Conservation (phyloP, 208 protist species). For the Leishmania mexicana region DNA sequence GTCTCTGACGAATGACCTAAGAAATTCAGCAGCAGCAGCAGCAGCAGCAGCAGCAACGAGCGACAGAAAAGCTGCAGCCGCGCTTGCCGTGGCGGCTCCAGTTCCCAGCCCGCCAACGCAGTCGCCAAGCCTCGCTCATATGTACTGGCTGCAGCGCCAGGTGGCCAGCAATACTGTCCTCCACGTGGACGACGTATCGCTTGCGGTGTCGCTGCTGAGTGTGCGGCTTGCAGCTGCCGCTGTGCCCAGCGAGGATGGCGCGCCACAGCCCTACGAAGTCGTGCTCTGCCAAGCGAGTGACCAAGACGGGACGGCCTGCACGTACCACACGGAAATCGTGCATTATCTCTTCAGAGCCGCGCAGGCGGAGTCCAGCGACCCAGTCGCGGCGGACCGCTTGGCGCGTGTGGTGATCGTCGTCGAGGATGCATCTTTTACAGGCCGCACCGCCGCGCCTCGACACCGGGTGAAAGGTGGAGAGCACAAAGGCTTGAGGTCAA, state of each 20-base stretch:
- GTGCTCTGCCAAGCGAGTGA: slow-evolving; percentile 21
- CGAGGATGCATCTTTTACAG: slow-evolving; percentile 16
- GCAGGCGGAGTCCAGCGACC: neutral
- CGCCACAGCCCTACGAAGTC: slow-evolving; percentile 1
- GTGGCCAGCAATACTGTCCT: slow-evolving; percentile 58
- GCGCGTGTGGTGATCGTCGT: slow-evolving; percentile 26
- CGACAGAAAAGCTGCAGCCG: neutral
- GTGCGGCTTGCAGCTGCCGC: slow-evolving; percentile 30
- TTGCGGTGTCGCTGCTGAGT: slow-evolving; percentile 36
- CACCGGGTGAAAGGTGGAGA: neutral
- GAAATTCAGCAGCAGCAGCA: neutral
- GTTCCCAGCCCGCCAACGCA: neutral
- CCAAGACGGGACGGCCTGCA: slow-evolving; percentile 1
- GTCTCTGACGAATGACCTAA: neutral
- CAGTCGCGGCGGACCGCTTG: slow-evolving; percentile 2
- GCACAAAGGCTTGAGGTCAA: neutral
- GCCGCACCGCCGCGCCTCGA: neutral
- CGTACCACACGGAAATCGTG: slow-evolving; percentile 38
- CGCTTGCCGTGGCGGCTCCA: neutral
- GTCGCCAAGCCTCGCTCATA: slow-evolving; percentile 55
- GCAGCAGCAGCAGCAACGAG: no score
- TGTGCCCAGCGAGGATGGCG: neutral
- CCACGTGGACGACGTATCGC: slow-evolving; percentile 55
- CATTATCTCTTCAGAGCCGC: slow-evolving; percentile 22
- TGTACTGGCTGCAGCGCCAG: slow-evolving; percentile 86